Conservation (phyloP, 169 alveolate species). For the Condylostoma magnum region DNA sequence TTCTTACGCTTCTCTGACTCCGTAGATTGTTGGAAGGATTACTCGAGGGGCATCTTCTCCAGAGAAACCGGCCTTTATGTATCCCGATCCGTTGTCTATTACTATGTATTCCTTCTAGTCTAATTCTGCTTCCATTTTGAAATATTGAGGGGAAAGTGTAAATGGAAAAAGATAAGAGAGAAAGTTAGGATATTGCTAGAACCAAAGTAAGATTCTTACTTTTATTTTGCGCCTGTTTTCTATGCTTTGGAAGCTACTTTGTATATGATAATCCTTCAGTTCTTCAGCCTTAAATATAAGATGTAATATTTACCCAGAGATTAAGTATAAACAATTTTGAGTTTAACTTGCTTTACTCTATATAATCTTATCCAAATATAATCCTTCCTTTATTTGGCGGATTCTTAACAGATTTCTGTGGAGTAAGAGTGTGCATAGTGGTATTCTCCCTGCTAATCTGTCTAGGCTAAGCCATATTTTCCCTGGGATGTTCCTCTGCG, state of each 20-base stretch:
- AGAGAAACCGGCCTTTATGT: conserved; percentile 66
- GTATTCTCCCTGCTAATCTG: conserved; percentile 39
- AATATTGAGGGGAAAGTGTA: neutral
- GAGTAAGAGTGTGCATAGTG: conserved; percentile 47
- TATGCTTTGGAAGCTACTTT: conserved; percentile 32
- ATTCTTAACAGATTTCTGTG: conserved; percentile 45
- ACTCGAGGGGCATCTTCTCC: conserved; percentile 66
- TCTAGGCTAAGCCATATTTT: conserved; percentile 50
- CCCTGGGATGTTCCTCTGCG: conserved; percentile 40
- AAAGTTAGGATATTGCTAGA: neutral
- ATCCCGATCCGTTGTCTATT: conserved; percentile 74
- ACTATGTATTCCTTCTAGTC: conserved; percentile 56
- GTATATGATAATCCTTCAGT: conserved; percentile 36
- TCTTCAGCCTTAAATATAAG: conserved; percentile 23
- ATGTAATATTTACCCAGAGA: conserved; percentile 9
- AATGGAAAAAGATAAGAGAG: too few relatives aligned
- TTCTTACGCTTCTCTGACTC: conserved; percentile 34
- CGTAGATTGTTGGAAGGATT: conserved; percentile 60
- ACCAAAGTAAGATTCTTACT: conserved; percentile 5
- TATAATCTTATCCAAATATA: conserved; percentile 70
- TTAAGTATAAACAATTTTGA: conserved; percentile 2
- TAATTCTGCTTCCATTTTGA: conserved; percentile 47
- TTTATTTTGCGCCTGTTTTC: conserved; percentile 32
- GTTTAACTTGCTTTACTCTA: conserved; percentile 60
- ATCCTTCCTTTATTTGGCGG: conserved; percentile 78